Percentiles rank a stretch among this genome's conserved stretches.
Evolutionary conservation across 805 yeast genomes (phyloP).

Genomic region (Tetrapisispora phaffii): DNA sequence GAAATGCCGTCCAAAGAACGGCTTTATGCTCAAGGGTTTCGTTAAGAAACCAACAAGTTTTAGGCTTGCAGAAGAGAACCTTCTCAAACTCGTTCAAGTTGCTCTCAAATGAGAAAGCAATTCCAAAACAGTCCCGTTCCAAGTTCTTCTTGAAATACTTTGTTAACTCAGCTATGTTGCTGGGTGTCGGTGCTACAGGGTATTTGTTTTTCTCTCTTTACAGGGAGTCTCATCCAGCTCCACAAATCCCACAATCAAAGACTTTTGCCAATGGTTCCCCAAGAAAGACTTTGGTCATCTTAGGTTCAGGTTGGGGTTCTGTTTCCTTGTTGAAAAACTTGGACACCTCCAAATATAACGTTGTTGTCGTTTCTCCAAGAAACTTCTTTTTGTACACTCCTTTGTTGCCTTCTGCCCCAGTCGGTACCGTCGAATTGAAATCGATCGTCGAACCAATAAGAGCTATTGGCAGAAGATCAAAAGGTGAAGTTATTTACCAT

Average conservation of each 20-base stretch:
- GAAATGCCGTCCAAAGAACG: not conserved
- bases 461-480: conserved; percentile 66
- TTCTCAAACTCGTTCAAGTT: not conserved
- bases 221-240: conserved; percentile 50
- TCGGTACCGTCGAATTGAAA: conserved; percentile 82
- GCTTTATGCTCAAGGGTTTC: not conserved
- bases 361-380: conserved; percentile 84
- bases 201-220: conserved; percentile 55
- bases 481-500: conserved; percentile 69
- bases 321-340: conserved; percentile 73
- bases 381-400: conserved; percentile 94
- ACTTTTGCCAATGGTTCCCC: conserved; percentile 38
- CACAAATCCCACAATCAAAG: conserved; percentile 52
- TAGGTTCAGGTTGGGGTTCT: conserved; percentile 94
- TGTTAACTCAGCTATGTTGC: not conserved
- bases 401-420: conserved; percentile 87
- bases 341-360: conserved; percentile 82
- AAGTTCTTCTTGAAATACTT: not conserved
- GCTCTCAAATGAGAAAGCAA: not conserved
- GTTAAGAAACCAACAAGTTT: not conserved
- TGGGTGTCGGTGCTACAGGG: conserved; percentile 38
- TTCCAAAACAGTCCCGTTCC: not conserved
- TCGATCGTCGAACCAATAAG: conserved; percentile 93
- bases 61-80: not conserved
- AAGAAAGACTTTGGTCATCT: conserved; percentile 46